Evolutionary conservation across 106 monocot species (phyloP).

Genomic region (Dendrobium catenatum): DNA sequence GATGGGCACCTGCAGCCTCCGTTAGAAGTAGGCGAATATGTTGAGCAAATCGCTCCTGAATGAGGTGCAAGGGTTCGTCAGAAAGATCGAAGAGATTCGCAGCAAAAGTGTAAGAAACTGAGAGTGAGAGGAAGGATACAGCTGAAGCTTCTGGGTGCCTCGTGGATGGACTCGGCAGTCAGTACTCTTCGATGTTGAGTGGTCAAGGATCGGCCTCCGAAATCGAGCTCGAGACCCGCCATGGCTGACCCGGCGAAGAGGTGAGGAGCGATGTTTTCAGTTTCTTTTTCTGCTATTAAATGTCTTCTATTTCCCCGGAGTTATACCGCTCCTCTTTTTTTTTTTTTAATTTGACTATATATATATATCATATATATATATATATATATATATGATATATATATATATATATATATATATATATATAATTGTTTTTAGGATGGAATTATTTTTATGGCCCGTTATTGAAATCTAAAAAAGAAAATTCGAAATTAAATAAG

Average conservation of each 20-base stretch:
- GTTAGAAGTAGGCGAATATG: slow-evolving; percentile 50
- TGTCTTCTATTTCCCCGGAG: no score
- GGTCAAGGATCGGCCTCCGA: slow-evolving; percentile 28
- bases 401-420: no score
- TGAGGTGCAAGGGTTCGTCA: neutral
- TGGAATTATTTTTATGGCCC: no score
- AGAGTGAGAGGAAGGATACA: slow-evolving; percentile 13
- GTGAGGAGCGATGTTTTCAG: neutral
- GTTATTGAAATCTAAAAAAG: no score
- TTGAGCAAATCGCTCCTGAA: slow-evolving; percentile 52
- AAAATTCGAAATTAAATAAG: no score
- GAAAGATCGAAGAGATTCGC: neutral
- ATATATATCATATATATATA: no score
- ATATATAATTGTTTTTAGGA: no score
- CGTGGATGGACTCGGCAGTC: slow-evolving; percentile 42
- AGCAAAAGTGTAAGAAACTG: neutral
- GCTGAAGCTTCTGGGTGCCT: slow-evolving; percentile 37
- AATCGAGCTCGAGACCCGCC: slow-evolving; percentile 16
- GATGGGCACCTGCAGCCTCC: slow-evolving; percentile 69
- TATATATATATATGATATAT: no score
- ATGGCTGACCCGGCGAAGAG: neutral
- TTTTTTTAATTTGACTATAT: no score
- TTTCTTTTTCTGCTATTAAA: no score
- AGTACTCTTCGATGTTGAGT: slow-evolving; percentile 64
- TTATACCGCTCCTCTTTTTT: no score